Evolutionary conservation across 176 grass and related monocot genomes (phyloP), one percentile per base, ranked within the genome.

Genomic region (Oryza nivara): DNA sequence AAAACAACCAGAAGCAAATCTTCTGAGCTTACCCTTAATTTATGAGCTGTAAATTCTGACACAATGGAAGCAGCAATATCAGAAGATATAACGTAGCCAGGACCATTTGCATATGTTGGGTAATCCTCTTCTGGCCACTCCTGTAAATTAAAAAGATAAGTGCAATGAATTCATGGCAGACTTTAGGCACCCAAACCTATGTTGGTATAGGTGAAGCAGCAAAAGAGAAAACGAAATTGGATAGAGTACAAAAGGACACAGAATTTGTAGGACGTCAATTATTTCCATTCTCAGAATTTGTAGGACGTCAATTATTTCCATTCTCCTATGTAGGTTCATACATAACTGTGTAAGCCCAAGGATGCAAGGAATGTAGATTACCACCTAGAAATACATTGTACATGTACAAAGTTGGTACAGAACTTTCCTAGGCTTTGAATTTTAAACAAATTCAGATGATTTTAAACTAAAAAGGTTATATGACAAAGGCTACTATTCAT

Each of bases 91-190:
- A 95, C 85, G 77, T 98, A 98, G 63, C 95, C 95, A 86, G 95
- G 95, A 84, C 95, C 92, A 87, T 98, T 98, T 51, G 95, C 95
- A 86, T 98, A 98, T 20, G 89, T 90, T 75, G 95, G 95, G 80
- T 98, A 94, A 75, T 92, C 88, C 87, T 97, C 95, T 87, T 94
- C 95, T 67, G 95, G 95, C 95, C 95, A 97, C 84, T 98, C 95
- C 95, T 98, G 84, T 71, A 83, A 85, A 90, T 43, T 76, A 83
- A 6, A 6, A 67, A 25, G 52, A 82, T 43, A 89, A 65, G 76
- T 83, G 70, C 47, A 83, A 66, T 74, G 40, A 46, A 80, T 65
- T 86, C 32, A 82, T 15, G 68, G 28, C 3, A 10, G 35, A 74
- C 17, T 38, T 47, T 10, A 35, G 17, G 65, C 28, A 75, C 19